Evolutionary conservation across 805 yeast genomes (phyloP).

Genomic region (Tetrapisispora pingtungensis): DNA sequence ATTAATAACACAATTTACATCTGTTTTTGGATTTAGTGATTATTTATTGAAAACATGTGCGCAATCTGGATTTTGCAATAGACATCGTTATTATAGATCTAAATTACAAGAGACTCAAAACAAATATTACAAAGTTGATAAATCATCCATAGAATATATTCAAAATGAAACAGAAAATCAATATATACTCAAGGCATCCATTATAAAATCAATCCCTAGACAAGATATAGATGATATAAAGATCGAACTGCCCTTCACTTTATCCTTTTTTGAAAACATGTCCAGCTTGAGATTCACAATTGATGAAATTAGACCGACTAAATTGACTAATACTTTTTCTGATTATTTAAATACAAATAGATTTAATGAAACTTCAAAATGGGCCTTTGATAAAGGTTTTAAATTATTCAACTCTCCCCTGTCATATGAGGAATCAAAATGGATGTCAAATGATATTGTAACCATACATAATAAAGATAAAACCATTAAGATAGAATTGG

Average conservation of each 20-base stretch:
- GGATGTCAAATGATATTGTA: conserved; percentile 6
- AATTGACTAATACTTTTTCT: conserved; percentile 10
- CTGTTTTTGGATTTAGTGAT: conserved; percentile 40
- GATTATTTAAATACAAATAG: conserved; percentile 36
- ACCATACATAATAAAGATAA: conserved; percentile 6
- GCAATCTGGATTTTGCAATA: conserved; percentile 72
- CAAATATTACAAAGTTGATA: conserved; percentile 36
- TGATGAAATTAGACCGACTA: conserved; percentile 48
- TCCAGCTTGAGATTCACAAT: conserved; percentile 51
- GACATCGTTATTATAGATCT: conserved; percentile 62
- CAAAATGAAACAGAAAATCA: conserved; percentile 5
- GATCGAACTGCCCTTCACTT: conserved; percentile 43
- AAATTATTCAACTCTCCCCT: conserved; percentile 12
- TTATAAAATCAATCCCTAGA: conserved; percentile 36
- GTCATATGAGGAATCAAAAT: conserved; percentile 1
- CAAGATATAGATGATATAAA: conserved; percentile 26
- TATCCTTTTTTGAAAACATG: conserved; percentile 43
- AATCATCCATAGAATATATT: conserved; percentile 24
- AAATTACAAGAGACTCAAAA: conserved; percentile 28
- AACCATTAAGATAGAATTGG: conserved; percentile 36
- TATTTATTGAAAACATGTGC: conserved; percentile 68
- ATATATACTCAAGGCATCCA: conserved; percentile 34
- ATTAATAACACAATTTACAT: neutral
- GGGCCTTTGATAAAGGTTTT: conserved; percentile 38
- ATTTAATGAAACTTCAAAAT: conserved; percentile 47